Evolutionary conservation across 2,329 filamentous ascomycete species (phyloP), one percentile per base, ranked within the genome.

Genomic region (Fusarium equiseti): DNA sequence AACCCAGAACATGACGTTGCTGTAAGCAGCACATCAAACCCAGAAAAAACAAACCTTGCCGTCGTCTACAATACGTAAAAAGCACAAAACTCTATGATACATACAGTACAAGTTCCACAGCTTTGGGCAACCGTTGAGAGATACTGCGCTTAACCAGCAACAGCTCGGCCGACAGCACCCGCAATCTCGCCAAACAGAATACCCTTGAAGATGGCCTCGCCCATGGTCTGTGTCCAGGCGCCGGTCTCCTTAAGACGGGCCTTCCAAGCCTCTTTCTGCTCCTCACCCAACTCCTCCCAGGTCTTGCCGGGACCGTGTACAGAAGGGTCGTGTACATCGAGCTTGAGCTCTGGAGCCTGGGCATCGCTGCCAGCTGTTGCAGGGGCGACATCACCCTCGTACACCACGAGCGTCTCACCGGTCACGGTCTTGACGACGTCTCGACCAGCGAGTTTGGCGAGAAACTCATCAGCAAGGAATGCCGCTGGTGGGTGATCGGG

Each of bases 221-320:
- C 92, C 84, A 95, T 92, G 40, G 88, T 85, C 77, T 91, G 89
- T n/a, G 88, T 88, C 93, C 93, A 97, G 70, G 94, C 88, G 1
- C 93, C 93, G 1, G 92, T 90, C 58, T 90, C 85, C 59, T 84
- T 83, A 38, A 97, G 84, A 76, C 86, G 88, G 71, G 87, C 80
- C 81, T 89, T 93, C 94, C 94, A 97, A 20, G 83, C 82, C 54
- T 84, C 81, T 77, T 88, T 88, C 79, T 95, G 88, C 57, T 87
- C 81, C 15, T 86, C 82, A 8, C 84, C 83, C 46, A 97, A 80
- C 63, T 94, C 88, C 61, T 94, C 89, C 92, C 93, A 97, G 58
- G 85, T 83, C 79, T 85, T 89, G 16, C 88, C 90, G 2, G 83
- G 78, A 2, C 82, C 85, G 66, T 88, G 83, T 16, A 79, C 75